Evolutionary conservation across 2,329 filamentous ascomycete genomes (phyloP).

Genomic region (Aspergillus ochraceoroseus): DNA sequence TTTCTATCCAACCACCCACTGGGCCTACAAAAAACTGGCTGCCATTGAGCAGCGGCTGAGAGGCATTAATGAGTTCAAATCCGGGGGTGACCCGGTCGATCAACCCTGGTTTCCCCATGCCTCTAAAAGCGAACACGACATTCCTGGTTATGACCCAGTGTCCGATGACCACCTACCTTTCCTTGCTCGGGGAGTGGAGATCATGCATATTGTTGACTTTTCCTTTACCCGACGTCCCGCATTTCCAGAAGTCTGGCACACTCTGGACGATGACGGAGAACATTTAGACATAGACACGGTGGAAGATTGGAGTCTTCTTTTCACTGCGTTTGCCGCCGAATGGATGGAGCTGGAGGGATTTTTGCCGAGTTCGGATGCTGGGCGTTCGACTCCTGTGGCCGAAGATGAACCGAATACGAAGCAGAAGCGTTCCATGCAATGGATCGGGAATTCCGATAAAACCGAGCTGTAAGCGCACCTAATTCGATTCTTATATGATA

Average conservation of each 20-base stretch:
- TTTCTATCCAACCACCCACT: slow-evolving; percentile 86
- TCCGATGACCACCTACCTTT: slow-evolving; percentile 92
- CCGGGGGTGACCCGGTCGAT: slow-evolving; percentile 33
- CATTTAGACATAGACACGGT: slow-evolving; percentile 76
- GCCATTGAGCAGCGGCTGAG: slow-evolving; percentile 69
- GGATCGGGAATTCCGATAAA: slow-evolving; percentile 24
- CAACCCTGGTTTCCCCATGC: slow-evolving; percentile 62
- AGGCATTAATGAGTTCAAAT: slow-evolving; percentile 60
- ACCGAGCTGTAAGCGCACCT: slow-evolving; percentile 42
- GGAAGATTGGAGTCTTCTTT: slow-evolving; percentile 80
- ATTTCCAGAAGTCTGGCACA: slow-evolving; percentile 86
- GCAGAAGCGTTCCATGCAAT: slow-evolving; percentile 13
- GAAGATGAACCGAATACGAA: background rate
- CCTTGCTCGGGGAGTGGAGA: slow-evolving; percentile 74
- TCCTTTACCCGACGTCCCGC: slow-evolving; percentile 39
- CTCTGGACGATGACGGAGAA: slow-evolving; percentile 71
- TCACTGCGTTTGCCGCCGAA: slow-evolving; percentile 79
- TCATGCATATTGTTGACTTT: slow-evolving; percentile 81
- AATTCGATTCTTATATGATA: slow-evolving; percentile 11
- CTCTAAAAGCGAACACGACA: slow-evolving; percentile 50
- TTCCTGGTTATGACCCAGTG: slow-evolving; percentile 52
- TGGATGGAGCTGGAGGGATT: slow-evolving; percentile 78
- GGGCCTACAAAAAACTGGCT: slow-evolving; percentile 79
- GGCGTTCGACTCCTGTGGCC: background rate
- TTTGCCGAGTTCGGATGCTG: slow-evolving; percentile 27